Base-by-base conservation (phyloP, 768 basidiomycete genomes). In the Psilocybe azurescens region DNA sequence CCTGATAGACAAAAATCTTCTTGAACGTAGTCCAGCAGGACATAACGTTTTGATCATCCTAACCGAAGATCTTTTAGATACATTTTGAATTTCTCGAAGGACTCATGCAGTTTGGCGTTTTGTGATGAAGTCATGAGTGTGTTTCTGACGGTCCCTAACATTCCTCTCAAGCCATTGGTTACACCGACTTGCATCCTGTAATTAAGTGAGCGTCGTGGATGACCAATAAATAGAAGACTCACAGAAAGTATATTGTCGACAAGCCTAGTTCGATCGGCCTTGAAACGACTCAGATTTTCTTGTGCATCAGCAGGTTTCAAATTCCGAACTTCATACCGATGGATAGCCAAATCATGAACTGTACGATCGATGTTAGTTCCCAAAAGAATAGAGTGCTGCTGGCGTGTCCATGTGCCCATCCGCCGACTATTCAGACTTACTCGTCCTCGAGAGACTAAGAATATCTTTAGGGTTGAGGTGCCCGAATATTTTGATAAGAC, bases 351-450 rank as follows among this genome's bases (percentile, higher is more conserved):
- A 16, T 59, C 59, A 16, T 55, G 11, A 1, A 67, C 61, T 52
- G 75, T 72, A 2, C 65, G 41, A 16, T 67, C 49, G 14, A 79
- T 69, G 53, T 77, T 76, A 3, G 56, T 38, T 24, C 61, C 75
- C 73, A 77, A 61, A 73, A 78, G 49, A 70, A 77, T 28, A 64
- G 67, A 53, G 72, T 73, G 2, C 32, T 54, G 13, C 67, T 70
- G 6, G 63, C 51, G 55, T 71, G 63, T 0, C 70, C 72, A 59
- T 72, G 69, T 2, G 71, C 46, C 70, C 71, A 71, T 2, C 71
- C 73, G 29, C 74, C 71, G 32, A 70, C 75, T 79, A 18, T 3
- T 70, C 64, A 44, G 57, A 29, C 36, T 69, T 68, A 54, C 50
- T 74, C 5, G 72, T 73, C 18, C 68, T 65, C 5, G 68, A 63